phyloP scores from a whole-genome alignment of 495 filamentous ascomycete species.

The Podospora pseudoanserina region DNA sequence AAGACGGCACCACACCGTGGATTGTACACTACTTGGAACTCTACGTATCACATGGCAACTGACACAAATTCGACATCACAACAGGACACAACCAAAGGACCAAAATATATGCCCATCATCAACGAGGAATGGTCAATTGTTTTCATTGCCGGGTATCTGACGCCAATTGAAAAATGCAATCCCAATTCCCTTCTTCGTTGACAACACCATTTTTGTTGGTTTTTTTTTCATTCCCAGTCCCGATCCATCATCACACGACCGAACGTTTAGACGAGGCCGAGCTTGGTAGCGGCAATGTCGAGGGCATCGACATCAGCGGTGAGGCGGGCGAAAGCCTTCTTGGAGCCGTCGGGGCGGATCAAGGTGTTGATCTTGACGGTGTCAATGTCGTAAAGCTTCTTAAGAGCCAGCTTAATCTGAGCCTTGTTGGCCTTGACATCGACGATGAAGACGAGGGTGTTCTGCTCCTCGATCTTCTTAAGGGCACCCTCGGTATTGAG shows the following conservation, averaged over 20 bases:
- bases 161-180: conserved; percentile 37
- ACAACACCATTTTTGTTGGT: conserved; percentile 21
- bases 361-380: conserved; percentile 98
- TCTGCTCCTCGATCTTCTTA: conserved; percentile 99
- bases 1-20: too few species aligned
- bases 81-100: neutral
- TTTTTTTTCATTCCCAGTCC: conserved; percentile 14
- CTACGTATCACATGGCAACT: neutral
- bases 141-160: conserved; percentile 38
- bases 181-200: conserved; percentile 26
- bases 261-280: conserved; percentile 81
- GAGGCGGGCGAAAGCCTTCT: conserved; percentile 96
- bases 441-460: conserved; percentile 98
- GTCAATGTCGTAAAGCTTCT: conserved; percentile 99
- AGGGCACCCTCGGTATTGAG: conserved; percentile 98
- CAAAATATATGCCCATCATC: neutral
- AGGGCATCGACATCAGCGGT: conserved; percentile 96
- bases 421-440: conserved; percentile 99
- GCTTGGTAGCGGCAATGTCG: conserved; percentile 98
- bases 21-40: neutral
- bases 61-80: neutral
- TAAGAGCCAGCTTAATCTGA: conserved; percentile 96
- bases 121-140: conserved; percentile 32
- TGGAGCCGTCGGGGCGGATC: conserved; percentile 91
- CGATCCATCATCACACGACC: conserved; percentile 8